Evolutionary conservation across 2,329 filamentous ascomycete species (phyloP), one percentile per base, ranked within the genome.

Genomic region (Exophiala sp.): DNA sequence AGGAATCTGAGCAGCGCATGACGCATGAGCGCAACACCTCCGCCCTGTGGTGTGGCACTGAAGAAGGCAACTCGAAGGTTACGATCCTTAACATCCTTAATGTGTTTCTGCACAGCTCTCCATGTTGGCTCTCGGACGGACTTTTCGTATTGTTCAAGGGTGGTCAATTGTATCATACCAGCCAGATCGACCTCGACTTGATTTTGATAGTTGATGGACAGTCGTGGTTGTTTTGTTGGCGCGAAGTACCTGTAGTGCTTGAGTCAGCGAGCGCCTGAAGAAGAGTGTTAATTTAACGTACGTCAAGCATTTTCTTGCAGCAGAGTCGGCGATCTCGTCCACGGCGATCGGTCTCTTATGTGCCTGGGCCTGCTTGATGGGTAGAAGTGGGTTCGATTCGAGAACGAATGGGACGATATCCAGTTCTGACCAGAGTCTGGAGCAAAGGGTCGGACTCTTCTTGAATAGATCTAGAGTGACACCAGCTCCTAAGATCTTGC

Each of bases 321-420:
- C 87, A 0, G 86, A 88, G 66, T 92, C 89, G 1, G 89, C 88
- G 68, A 91, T 85, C 67, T 94, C 89, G 63, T 91, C 89, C 3
- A 91, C 78, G n/a, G 78, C 73, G 65, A 46, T 20, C 78, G 73
- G 76, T 79, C 21, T 24, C n/a, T 24, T 21, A 5, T 29, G 57
- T 46, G 63, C 71, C 62, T 67, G 42, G 56, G 56, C 16, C 65
- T 71, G 44, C 68, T 69, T 62, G 74, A 72, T 58, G 69, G 65
- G 47, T 49, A 50, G 54, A 51, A 56, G 38, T 1, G 54, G 57
- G 39, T 68, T 65, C 2, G 68, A 71, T 3, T 72, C 74, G 58
- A 90, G 76, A 3, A 87, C 79, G 38, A 92, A 76, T 1, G 87
- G 86, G 2, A 92, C 81, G 52, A 91, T 83, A 65, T 94, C 89